Percentiles rank a stretch among this genome's conserved stretches.
Conservation (phyloP, 2,329 filamentous ascomycete genomes). For the Helicocarpus griseus region DNA sequence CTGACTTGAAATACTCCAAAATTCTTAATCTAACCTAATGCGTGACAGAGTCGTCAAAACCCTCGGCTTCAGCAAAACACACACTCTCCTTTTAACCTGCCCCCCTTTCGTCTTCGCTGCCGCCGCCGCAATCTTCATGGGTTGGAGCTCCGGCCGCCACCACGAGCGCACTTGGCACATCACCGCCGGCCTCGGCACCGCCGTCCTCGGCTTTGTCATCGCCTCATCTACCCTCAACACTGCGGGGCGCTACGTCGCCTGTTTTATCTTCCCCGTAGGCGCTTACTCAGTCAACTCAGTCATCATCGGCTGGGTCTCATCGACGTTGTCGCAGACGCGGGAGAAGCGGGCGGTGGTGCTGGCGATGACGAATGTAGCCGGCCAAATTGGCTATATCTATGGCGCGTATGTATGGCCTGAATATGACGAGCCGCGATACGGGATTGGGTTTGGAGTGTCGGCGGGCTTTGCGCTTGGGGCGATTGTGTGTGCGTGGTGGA, state of each 20-base stretch:
- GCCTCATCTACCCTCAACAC: slow-evolving; percentile 20
- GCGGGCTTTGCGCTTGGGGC: slow-evolving; percentile 13
- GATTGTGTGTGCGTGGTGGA: slow-evolving; percentile 15
- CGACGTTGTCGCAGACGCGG: slow-evolving; percentile 31
- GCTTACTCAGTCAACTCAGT: slow-evolving; percentile 30
- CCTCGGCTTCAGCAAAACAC: slow-evolving; percentile 38
- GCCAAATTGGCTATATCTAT: slow-evolving; percentile 33
- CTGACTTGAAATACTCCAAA: slow-evolving; percentile 7
- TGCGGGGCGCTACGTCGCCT: slow-evolving; percentile 22
- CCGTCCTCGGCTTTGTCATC: slow-evolving; percentile 24
- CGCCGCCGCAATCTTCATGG: slow-evolving; percentile 37
- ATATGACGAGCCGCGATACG: slow-evolving; percentile 12
- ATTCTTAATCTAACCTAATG: neutral
- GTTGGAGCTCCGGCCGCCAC: slow-evolving; percentile 41
- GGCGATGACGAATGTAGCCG: slow-evolving; percentile 34
- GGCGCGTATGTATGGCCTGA: slow-evolving; percentile 29
- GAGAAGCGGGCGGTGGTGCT: slow-evolving; percentile 34
- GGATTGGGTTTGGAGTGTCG: slow-evolving; percentile 12
- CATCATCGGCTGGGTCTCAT: slow-evolving; percentile 34
- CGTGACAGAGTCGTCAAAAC: slow-evolving; percentile 38
- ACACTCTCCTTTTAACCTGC: slow-evolving; percentile 42
- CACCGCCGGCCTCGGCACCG: slow-evolving; percentile 16
- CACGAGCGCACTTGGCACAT: slow-evolving; percentile 25
- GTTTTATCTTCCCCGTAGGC: slow-evolving; percentile 24
- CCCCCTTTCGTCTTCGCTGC: slow-evolving; percentile 45